Conservation (phyloP, 2,329 filamentous ascomycete species). For the Aspergillus alliaceus region DNA sequence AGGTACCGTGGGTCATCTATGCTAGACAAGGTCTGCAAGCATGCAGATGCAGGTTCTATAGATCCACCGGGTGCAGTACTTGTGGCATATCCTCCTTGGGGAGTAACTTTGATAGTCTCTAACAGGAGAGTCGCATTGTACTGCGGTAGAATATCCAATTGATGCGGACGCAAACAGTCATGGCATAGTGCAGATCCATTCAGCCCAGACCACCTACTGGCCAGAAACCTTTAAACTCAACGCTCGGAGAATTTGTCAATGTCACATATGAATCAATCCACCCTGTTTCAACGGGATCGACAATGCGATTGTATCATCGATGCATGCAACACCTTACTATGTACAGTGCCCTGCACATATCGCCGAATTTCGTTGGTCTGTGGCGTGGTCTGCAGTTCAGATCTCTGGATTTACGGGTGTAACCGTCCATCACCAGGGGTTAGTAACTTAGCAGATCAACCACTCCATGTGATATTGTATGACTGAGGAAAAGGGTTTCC, state of each 20-base stretch:
- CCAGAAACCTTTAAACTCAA: background rate
- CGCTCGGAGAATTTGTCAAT: conserved; percentile 3
- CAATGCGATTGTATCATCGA: conserved; percentile 4
- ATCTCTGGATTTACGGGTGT: conserved; percentile 5
- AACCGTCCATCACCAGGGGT: background rate
- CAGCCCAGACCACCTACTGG: background rate
- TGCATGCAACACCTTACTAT: background rate
- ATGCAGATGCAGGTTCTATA: background rate
- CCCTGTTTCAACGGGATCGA: conserved; percentile 3
- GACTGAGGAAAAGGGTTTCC: background rate
- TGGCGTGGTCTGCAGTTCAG: background rate
- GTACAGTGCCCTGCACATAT: background rate
- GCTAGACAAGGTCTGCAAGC: background rate
- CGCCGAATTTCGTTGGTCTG: background rate
- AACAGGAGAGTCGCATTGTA: background rate
- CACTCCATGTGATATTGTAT: background rate
- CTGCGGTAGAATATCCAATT: background rate
- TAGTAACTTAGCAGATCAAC: background rate
- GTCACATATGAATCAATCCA: background rate
- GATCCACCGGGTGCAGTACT: background rate
- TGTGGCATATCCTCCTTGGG: too few species aligned
- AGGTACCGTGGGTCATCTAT: background rate
- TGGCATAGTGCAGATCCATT: background rate
- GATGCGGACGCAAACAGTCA: background rate
- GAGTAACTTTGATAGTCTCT: too few species aligned